Base-by-base conservation (phyloP, 2,329 filamentous ascomycete genomes). In the Penicillium janthinellum region DNA sequence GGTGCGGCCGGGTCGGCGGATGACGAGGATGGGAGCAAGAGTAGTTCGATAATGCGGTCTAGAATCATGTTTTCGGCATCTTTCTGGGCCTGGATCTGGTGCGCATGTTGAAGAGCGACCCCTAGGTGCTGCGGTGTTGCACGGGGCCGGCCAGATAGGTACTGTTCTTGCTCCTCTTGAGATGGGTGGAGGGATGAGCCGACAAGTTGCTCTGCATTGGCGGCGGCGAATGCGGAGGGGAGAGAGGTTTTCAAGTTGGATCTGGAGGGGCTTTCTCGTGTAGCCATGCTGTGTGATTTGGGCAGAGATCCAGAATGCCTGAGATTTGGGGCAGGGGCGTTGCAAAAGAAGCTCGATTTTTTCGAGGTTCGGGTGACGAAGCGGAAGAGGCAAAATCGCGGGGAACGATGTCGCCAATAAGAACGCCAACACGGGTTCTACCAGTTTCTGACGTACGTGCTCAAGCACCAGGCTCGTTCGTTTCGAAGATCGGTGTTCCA, bases 41-140 rank as follows among this genome's bases (percentile, higher is more conserved):
- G 86, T 4, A 96, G 87, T 14, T 84, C 79, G 67, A 96, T 84
- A 62, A 94, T 86, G 69, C 84, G 83, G 65, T 88, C 83, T 57
- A 93, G 82, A 64, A 97, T 94, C 63, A 87, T 78, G 41, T 85
- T 79, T 77, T 96, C 89, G 65, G 90, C 83, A 51, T 90, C 86
- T 75, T 94, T 96, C 71, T 90, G 90, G 67, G 91, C 84, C 76
- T 96, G 90, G 54, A 97, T 87, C 56, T 91, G 86, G 66, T 84
- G 84, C 44, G 94, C 94, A 80, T 97, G 92, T 70, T 92, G 86
- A 60, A 95, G 79, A 52, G 92, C 94, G 57, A 91, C 84, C 60
- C 88, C 84, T 14, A 80, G 67, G 57, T 81, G 76, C 37, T 76
- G 78, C 12, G 77, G 57, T 79, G 82, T 69, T 79, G 79, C 65